Evolutionary conservation across 352 stramenopile species (phyloP).

Genomic region (Phytophthora cryptogea): DNA sequence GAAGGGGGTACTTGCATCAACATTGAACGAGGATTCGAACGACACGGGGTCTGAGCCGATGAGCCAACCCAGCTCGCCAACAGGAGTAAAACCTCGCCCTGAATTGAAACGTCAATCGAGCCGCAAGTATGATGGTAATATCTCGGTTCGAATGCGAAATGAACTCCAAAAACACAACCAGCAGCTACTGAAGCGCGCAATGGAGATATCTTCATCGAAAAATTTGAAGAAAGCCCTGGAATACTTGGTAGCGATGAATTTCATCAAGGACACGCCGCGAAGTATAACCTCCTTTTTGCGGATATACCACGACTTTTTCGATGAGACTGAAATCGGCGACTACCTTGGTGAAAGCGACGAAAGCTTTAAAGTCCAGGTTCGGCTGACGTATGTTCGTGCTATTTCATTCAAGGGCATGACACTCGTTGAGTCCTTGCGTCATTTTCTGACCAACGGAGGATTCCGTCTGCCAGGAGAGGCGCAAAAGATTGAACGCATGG

Average conservation of each 20-base stretch:
- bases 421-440: slow-evolving; percentile 95
- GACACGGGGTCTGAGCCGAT: slow-evolving; percentile 6
- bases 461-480: slow-evolving; percentile 97
- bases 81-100: slow-evolving; percentile 5
- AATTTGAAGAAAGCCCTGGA: slow-evolving; percentile 89
- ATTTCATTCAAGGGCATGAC: slow-evolving; percentile 98
- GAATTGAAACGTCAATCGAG: slow-evolving; percentile 20
- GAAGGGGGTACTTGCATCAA: slow-evolving; percentile 11
- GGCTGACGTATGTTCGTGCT: slow-evolving; percentile 94
- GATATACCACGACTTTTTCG: slow-evolving; percentile 93
- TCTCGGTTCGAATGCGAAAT: slow-evolving; percentile 81
- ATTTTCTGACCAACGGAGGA: slow-evolving; percentile 97
- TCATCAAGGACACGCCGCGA: slow-evolving; percentile 81
- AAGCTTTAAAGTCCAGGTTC: slow-evolving; percentile 91
- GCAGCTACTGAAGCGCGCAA: slow-evolving; percentile 77
- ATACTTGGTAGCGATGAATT: slow-evolving; percentile 86
- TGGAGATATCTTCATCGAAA: slow-evolving; percentile 81
- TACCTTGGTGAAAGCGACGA: slow-evolving; percentile 94
- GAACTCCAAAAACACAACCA: slow-evolving; percentile 85
- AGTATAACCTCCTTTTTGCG: slow-evolving; percentile 95
- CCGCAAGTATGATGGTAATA: slow-evolving; percentile 49
- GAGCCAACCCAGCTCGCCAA: slow-evolving; percentile 26
- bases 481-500: slow-evolving; percentile 98
- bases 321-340: slow-evolving; percentile 93
- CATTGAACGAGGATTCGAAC: neutral